phyloP scores from a whole-genome alignment of 352 stramenopile species.

The Phytophthora pinifolia region DNA sequence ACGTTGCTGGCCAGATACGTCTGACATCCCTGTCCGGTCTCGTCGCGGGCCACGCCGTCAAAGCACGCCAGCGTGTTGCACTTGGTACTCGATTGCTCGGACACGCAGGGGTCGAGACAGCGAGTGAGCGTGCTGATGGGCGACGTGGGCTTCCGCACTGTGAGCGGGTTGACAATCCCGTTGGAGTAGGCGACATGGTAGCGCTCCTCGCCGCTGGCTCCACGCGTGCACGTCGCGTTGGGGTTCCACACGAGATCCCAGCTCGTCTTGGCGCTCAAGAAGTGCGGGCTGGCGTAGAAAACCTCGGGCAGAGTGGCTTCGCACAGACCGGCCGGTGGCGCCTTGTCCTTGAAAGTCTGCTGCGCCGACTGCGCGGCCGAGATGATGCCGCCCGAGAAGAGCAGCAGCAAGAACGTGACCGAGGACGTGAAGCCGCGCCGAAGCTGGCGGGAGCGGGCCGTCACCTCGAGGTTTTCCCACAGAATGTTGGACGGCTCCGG shows the following conservation, averaged over 20 bases:
- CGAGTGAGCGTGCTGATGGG: conserved; percentile 26
- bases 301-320: conserved; percentile 51
- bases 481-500: conserved; percentile 87
- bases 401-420: conserved; percentile 69
- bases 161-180: conserved; percentile 43
- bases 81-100: conserved; percentile 44
- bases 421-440: conserved; percentile 69
- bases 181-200: conserved; percentile 75
- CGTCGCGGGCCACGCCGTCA: conserved; percentile 35
- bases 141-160: conserved; percentile 3
- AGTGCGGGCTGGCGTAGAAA: conserved; percentile 54
- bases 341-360: conserved; percentile 66
- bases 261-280: conserved; percentile 22
- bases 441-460: conserved; percentile 54
- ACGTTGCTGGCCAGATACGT: conserved; percentile 63
- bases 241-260: conserved; percentile 63
- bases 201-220: conserved; percentile 23
- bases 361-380: conserved; percentile 75
- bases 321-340: conserved; percentile 57
- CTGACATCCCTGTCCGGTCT: conserved; percentile 44
- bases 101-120: conserved; percentile 63
- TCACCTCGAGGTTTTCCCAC: conserved; percentile 86
- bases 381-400: conserved; percentile 77
- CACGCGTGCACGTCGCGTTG: conserved; percentile 46
- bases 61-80: conserved; percentile 77